phyloP scores from a whole-genome alignment of 2,329 filamentous ascomycete species.

The Ilyonectria destructans region DNA sequence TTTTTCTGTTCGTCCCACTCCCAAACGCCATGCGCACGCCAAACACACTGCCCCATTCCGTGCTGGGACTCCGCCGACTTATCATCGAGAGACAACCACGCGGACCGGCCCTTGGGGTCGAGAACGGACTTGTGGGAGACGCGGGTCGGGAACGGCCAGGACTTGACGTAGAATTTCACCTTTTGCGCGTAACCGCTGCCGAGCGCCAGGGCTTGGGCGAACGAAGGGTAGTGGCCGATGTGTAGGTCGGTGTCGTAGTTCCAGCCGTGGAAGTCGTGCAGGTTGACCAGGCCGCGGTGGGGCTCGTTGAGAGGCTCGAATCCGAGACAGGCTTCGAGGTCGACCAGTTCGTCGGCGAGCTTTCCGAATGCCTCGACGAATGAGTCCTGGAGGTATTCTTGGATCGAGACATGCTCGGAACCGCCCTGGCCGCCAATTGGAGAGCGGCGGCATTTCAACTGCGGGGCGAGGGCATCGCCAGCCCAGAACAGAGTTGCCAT shows the following conservation, averaged over 20 bases:
- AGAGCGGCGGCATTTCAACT: conserved; percentile 44
- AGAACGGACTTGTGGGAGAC: conserved; percentile 54
- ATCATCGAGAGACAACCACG: conserved; percentile 50
- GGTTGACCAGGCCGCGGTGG: conserved; percentile 59
- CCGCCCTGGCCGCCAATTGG: conserved; percentile 32
- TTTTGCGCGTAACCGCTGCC: conserved; percentile 58
- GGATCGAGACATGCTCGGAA: conserved; percentile 48
- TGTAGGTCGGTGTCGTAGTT: conserved; percentile 62
- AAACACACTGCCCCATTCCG: conserved; percentile 57
- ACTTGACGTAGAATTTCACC: conserved; percentile 59
- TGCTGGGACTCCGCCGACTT: conserved; percentile 29
- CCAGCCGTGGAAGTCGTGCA: conserved; percentile 58
- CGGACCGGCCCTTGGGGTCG: conserved; percentile 57
- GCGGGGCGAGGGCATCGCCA: conserved; percentile 50
- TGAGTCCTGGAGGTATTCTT: conserved; percentile 52
- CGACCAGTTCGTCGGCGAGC: conserved; percentile 52
- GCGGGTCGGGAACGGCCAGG: conserved; percentile 60
- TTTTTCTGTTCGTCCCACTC: conserved; percentile 54
- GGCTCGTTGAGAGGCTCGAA: conserved; percentile 63
- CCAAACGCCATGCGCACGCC: conserved; percentile 59
- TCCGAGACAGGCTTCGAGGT: conserved; percentile 56
- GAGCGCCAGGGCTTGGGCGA: conserved; percentile 58
- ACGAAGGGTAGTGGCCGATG: conserved; percentile 58
- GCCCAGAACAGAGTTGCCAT: conserved; percentile 52
- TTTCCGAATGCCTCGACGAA: conserved; percentile 55